Evolutionary conservation across 2,329 filamentous ascomycete genomes (phyloP).

Genomic region (Catunica adiposa): DNA sequence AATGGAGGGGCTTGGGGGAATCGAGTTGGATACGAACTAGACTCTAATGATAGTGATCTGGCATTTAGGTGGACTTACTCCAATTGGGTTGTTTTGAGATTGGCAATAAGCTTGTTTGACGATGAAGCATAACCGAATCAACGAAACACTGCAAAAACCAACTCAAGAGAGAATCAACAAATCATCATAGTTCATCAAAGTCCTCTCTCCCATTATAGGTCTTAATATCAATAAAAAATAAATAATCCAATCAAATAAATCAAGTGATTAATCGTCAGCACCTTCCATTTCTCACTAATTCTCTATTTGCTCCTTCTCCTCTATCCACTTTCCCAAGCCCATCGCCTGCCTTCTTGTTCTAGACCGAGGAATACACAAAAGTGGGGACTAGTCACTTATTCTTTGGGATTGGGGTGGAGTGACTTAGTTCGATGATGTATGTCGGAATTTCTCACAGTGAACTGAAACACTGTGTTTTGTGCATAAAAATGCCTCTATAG

Average conservation of each 20-base stretch:
- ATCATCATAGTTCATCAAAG: too few relatives aligned
- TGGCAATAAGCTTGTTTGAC: not conserved
- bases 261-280: not conserved
- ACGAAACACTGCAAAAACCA: slow-evolving; percentile 1
- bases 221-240: not conserved
- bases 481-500: not conserved
- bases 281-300: not conserved
- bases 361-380: not conserved
- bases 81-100: not conserved
- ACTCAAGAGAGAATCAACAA: not conserved
- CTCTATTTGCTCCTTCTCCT: not conserved
- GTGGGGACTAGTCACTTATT: not conserved
- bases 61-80: not conserved
- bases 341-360: too few relatives aligned
- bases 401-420: not conserved
- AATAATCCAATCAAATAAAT: not conserved
- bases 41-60: not conserved
- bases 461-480: not conserved
- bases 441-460: not conserved
- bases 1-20: too few relatives aligned
- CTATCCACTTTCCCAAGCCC: not conserved
- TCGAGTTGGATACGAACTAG: not conserved
- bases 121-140: not conserved
- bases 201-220: too few relatives aligned
- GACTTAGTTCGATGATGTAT: not conserved